Evolutionary conservation across 805 yeast species (phyloP).

Genomic region (Pichia exigua): DNA sequence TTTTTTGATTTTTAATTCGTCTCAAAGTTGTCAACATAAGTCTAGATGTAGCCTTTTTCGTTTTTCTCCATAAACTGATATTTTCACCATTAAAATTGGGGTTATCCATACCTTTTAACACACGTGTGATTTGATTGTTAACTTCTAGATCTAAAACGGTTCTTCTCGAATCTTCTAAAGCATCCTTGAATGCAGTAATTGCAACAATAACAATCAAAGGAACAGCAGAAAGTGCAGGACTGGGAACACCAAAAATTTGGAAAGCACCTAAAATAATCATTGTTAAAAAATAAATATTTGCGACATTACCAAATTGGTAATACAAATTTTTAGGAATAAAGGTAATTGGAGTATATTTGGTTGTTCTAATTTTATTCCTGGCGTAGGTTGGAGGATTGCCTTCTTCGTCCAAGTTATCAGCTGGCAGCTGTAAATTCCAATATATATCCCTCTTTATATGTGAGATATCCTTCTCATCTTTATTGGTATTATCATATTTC

Average conservation of each 20-base stretch:
- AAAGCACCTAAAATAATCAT: conserved; percentile 76
- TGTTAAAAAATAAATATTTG: conserved; percentile 79
- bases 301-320: conserved; percentile 80
- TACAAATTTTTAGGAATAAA: conserved; percentile 80
- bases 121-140: conserved; percentile 66
- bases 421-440: conserved; percentile 56
- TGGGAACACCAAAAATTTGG: conserved; percentile 72
- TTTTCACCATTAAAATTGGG: conserved; percentile 56
- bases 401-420: conserved; percentile 43
- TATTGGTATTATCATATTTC: conserved; percentile 27
- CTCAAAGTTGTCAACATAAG: conserved; percentile 12
- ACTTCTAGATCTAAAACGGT: conserved; percentile 65
- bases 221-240: conserved; percentile 66
- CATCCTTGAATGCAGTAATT: conserved; percentile 73
- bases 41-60: conserved; percentile 41
- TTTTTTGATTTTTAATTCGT: conserved; percentile 18
- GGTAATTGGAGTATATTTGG: conserved; percentile 86
- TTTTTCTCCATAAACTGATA: conserved; percentile 59
- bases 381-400: conserved; percentile 59
- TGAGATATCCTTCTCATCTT: conserved; percentile 22
- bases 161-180: conserved; percentile 73
- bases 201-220: conserved; percentile 72
- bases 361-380: conserved; percentile 88
- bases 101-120: conserved; percentile 48
- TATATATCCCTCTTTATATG: conserved; percentile 39